These are phyloP conservation scores for Fraxinus paxiana DNA, from an alignment of 305 asterid genomes.

Conservation along the genomic window DNA sequence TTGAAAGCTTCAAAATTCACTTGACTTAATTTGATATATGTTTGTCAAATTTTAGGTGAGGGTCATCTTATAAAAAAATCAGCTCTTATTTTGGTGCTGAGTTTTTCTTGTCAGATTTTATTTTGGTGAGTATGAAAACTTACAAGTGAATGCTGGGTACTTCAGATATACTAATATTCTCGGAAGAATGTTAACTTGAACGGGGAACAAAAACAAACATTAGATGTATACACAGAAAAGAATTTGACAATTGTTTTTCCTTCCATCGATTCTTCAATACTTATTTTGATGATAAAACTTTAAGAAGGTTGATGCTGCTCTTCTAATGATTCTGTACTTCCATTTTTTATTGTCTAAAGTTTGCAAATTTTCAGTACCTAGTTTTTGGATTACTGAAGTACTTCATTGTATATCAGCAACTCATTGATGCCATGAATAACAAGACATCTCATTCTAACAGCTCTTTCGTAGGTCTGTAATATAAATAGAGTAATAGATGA, in stretches of 20 bases:
- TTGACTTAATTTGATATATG: background rate
- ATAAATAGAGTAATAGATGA: background rate
- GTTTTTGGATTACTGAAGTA: background rate
- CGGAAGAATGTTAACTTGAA: background rate
- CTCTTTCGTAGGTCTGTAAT: background rate
- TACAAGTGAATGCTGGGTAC: background rate
- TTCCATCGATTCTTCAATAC: slow-evolving; percentile 4
- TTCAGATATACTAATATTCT: background rate
- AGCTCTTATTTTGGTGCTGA: background rate
- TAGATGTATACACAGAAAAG: background rate
- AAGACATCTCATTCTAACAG: background rate
- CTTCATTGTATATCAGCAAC: background rate
- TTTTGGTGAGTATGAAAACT: background rate
- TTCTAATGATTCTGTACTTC: slow-evolving; percentile 1
- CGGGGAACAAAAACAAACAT: background rate
- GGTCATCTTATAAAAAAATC: background rate
- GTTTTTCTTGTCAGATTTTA: background rate
- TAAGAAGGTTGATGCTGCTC: background rate
- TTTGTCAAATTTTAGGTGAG: background rate
- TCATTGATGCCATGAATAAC: slow-evolving; percentile 3
- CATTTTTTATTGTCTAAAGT: background rate
- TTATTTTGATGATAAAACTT: background rate
- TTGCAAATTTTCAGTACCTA: background rate
- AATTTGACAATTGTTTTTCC: background rate
- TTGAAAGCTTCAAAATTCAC: slow-evolving; percentile 2